These are phyloP conservation scores for Usnea hakonensis DNA, from an alignment of 495 filamentous ascomycete genomes.

Conservation along the genomic window DNA sequence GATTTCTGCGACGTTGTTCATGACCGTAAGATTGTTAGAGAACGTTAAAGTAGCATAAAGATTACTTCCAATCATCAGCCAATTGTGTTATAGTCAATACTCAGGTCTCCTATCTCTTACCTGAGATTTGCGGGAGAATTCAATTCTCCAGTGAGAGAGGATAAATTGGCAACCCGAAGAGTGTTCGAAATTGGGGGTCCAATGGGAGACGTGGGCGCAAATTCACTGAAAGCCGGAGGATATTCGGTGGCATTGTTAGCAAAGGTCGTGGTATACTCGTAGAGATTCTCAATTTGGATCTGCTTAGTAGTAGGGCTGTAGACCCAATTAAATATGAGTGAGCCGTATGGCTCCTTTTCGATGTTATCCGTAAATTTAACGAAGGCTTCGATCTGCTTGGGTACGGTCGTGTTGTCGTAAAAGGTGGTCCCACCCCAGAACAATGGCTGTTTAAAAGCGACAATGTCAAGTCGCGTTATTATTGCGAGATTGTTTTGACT, in stretches of 20 bases:
- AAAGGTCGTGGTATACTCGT: slow-evolving; percentile 7
- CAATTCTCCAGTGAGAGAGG: slow-evolving; percentile 9
- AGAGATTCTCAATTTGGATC: background rate
- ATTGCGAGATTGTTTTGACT: slow-evolving; percentile 31
- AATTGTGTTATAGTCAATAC: no score
- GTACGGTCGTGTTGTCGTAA: background rate
- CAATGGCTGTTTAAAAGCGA: slow-evolving; percentile 18
- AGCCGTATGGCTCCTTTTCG: slow-evolving; percentile 8
- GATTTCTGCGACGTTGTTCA: background rate
- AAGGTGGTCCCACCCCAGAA: slow-evolving; percentile 16
- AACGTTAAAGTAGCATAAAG: slow-evolving; percentile 7
- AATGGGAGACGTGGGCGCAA: background rate
- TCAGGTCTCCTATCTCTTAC: no score
- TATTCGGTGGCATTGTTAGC: background rate
- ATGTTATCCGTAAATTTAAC: slow-evolving; percentile 11
- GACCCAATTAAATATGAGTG: slow-evolving; percentile 8
- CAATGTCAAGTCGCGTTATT: slow-evolving; percentile 24
- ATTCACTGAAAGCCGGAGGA: background rate
- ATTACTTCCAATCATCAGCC: background rate
- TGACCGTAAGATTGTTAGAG: background rate
- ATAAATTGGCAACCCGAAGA: slow-evolving; percentile 1
- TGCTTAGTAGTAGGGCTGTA: background rate
- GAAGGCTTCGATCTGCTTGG: slow-evolving; percentile 9
- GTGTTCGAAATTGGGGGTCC: slow-evolving; percentile 1
- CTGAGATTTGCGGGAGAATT: background rate